A percentile compares a stretch with the other conserved stretches of the same genome.
Conservation (phyloP, 345 rosid species). For the Melaleuca quinquenervia region DNA sequence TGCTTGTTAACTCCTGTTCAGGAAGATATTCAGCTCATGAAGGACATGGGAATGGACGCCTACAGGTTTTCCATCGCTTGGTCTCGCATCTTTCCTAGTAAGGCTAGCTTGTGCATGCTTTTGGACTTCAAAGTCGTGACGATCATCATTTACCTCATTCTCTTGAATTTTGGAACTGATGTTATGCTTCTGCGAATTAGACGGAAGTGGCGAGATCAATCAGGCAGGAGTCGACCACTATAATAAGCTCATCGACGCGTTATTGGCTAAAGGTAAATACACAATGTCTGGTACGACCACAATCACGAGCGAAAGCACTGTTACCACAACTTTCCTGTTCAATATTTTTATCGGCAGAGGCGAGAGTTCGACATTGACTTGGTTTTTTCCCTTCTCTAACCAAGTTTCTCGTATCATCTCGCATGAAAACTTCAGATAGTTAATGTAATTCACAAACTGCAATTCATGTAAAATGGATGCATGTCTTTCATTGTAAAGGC, state of each 20-base stretch:
- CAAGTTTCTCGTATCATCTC: background rate
- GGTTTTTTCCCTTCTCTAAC: background rate
- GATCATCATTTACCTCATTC: background rate
- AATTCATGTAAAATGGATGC: background rate
- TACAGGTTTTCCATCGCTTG: slow-evolving; percentile 86
- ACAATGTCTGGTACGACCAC: background rate
- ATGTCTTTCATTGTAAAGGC: background rate
- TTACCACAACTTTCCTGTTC: background rate
- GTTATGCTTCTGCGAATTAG: slow-evolving; percentile 6
- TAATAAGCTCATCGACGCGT: slow-evolving; percentile 68
- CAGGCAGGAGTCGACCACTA: slow-evolving; percentile 90
- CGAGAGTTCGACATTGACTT: background rate
- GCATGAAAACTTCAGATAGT: background rate
- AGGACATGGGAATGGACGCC: slow-evolving; percentile 94
- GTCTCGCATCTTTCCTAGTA: slow-evolving; percentile 90
- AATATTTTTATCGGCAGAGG: background rate
- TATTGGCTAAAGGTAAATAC: slow-evolving; percentile 44
- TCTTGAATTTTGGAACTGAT: background rate
- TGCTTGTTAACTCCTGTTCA: background rate
- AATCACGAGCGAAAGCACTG: background rate
- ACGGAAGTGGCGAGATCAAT: slow-evolving; percentile 73
- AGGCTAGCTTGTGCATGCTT: background rate
- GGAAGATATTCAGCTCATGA: slow-evolving; percentile 91
- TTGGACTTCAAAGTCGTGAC: no score
- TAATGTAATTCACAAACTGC: background rate